Percentiles rank a stretch among this genome's conserved stretches.
Evolutionary conservation across 768 basidiomycete species (phyloP).

Genomic region (Lentinus brumalis): DNA sequence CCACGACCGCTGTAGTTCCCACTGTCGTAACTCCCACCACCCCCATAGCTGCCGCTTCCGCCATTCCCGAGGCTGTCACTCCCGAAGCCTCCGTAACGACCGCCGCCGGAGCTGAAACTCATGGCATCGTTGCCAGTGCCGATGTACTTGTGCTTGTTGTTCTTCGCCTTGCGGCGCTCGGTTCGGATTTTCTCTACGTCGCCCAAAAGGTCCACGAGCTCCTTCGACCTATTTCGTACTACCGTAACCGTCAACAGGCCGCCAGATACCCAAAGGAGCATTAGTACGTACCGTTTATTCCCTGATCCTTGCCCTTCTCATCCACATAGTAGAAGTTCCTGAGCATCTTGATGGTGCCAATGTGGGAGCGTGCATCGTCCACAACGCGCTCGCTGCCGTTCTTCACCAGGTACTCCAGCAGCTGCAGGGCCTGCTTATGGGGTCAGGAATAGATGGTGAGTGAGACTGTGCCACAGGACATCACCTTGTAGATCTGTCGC

Average conservation of each 20-base stretch:
- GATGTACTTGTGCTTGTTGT: conserved; percentile 85
- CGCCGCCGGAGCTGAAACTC: conserved; percentile 58
- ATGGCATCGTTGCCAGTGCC: conserved; percentile 85
- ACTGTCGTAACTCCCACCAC: conserved; percentile 31
- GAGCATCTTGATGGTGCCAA: conserved; percentile 96
- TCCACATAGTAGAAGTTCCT: conserved; percentile 98
- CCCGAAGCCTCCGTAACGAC: conserved; percentile 73
- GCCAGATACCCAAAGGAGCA: not conserved
- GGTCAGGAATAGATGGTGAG: not conserved
- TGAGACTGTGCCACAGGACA: conserved; percentile 8
- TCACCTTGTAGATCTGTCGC: conserved; percentile 97
- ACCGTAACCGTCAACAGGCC: not conserved
- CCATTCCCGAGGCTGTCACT: conserved; percentile 45
- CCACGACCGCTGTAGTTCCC: conserved; percentile 37
- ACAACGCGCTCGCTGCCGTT: conserved; percentile 97
- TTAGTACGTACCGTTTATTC: conserved; percentile 77
- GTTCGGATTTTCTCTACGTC: conserved; percentile 89
- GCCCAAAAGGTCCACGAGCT: conserved; percentile 87
- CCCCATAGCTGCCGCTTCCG: conserved; percentile 35
- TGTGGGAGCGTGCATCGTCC: conserved; percentile 93
- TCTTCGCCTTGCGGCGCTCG: conserved; percentile 91
- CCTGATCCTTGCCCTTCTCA: conserved; percentile 98
- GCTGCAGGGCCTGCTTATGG: conserved; percentile 71
- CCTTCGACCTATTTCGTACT: conserved; percentile 95
- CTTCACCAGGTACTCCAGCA: conserved; percentile 95